Evolutionary conservation across 805 yeast species (phyloP).

Genomic region (Hanseniaspora guilliermondii): DNA sequence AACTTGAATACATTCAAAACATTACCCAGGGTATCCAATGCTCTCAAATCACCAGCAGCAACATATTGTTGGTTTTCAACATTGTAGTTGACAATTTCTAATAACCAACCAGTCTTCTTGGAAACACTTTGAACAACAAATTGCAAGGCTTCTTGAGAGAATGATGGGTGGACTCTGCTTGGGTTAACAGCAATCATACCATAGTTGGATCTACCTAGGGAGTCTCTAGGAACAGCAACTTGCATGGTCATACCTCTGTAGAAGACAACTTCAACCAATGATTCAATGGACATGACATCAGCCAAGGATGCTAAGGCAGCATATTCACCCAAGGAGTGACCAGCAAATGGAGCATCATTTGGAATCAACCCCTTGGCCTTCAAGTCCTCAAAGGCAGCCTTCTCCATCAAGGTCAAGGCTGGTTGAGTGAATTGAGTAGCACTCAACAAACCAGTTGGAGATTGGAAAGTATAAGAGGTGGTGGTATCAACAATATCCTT

Average conservation of each 20-base stretch:
- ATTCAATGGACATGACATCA: slow-evolving; percentile 97
- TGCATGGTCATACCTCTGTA: slow-evolving; percentile 99
- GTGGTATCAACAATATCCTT: slow-evolving; percentile 75
- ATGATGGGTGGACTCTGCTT: slow-evolving; percentile 75
- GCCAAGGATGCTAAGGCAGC: slow-evolving; percentile 95
- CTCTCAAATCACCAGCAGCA: slow-evolving; percentile 97
- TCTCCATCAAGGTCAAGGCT: slow-evolving; percentile 97
- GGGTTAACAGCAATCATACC: slow-evolving; percentile 99
- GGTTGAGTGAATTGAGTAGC: slow-evolving; percentile 99
- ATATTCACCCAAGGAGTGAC: slow-evolving; percentile 98
- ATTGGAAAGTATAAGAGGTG: slow-evolving; percentile 73
- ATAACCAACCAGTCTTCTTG: slow-evolving; percentile 76
- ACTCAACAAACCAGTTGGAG: slow-evolving; percentile 88
- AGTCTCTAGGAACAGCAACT: slow-evolving; percentile 98
- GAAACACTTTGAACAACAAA: slow-evolving; percentile 86
- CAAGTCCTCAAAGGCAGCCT: slow-evolving; percentile 97
- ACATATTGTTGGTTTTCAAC: slow-evolving; percentile 98
- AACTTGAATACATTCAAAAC: slow-evolving; percentile 86
- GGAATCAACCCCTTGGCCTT: slow-evolving; percentile 92
- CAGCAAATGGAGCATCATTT: slow-evolving; percentile 87
- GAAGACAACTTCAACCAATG: slow-evolving; percentile 92
- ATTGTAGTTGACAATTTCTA: slow-evolving; percentile 95
- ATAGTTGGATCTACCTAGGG: slow-evolving; percentile 87
- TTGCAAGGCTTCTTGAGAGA: slow-evolving; percentile 84
- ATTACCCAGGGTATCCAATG: slow-evolving; percentile 80